Base-by-base conservation (phyloP, 2,329 filamentous ascomycete genomes). In the Cercospora sp. region DNA sequence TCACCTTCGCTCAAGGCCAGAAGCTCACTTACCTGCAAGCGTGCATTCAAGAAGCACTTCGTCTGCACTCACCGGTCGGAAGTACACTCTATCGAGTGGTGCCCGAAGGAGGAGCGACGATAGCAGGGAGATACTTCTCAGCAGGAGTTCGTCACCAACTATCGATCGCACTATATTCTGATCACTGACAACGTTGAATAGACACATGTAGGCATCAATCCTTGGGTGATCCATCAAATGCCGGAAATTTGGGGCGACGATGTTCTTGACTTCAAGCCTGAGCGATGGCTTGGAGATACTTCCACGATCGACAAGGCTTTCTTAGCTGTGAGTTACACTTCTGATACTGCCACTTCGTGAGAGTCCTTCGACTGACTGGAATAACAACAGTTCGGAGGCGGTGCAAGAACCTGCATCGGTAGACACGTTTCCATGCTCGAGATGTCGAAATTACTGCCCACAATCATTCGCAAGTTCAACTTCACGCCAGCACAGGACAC, bases 221-320 rank as follows among this genome's bases (percentile, higher is more conserved):
- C 68, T 9, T 69, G 68, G 65, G 65, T 63, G 4, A 64, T 83
- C 0, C 80, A 83, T 64, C 77, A 78, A 1, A 82, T 84, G 68
- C 78, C 79, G 5, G 70, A 73, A 3, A 77, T 82, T 2, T 84
- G 77, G 45, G 83, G 82, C 3, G 78, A 81, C 9, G 82, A 84
- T 62, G 79, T 79, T 6, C 78, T 80, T 8, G 77, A 78, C 5
- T 84, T 83, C 70, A 74, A 77, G 30, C 83, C 82, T 0, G 82
- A 84, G 68, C 75, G 82, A n/a, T 84, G 83, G 82, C 69, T 83
- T 0, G 79, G 80, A 30, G 42, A 48, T 5, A 18, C n/a, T 12
- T 48, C n/a, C n/a, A 48, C 16, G 3, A 48, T 48, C 42, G 42
- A 48, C 42, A 48, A 48, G 8, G n/a, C 42, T 48, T 48, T 48